Conservation (phyloP, 345 rosid genomes). For the Bruguiera parviflora region DNA sequence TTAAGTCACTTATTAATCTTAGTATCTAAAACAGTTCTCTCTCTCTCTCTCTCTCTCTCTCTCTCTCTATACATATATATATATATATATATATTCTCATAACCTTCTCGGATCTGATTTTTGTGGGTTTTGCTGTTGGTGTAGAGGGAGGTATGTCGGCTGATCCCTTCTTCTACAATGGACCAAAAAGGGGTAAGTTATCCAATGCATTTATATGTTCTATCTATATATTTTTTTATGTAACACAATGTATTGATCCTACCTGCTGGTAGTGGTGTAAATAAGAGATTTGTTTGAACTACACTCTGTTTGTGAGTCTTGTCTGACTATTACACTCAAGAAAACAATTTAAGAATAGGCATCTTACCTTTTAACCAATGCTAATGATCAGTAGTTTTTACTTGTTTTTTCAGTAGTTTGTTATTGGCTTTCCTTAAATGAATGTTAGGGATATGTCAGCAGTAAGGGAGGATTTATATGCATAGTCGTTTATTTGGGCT, state of each 20-base stretch:
- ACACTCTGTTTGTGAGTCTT: background rate
- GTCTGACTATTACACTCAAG: background rate
- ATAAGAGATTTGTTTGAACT: background rate
- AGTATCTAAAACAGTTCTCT: too few relatives aligned
- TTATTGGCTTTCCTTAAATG: background rate
- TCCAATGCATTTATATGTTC: slow-evolving; percentile 1
- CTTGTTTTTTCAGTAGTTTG: background rate
- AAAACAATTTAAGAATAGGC: background rate
- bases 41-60: too few relatives aligned
- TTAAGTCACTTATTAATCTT: too few relatives aligned
- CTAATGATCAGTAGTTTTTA: too few relatives aligned
- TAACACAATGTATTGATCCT: background rate
- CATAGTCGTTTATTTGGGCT: too few relatives aligned
- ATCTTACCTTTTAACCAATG: too few relatives aligned
- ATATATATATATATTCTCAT: too few relatives aligned
- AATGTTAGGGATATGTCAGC: too few relatives aligned
- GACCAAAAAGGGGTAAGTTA: slow-evolving; percentile 85
- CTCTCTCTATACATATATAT: too few relatives aligned
- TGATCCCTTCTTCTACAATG: slow-evolving; percentile 59
- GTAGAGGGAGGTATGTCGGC: slow-evolving; percentile 93
- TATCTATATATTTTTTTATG: background rate
- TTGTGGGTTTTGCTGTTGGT: slow-evolving; percentile 23
- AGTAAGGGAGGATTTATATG: too few relatives aligned
- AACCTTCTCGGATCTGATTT: background rate
- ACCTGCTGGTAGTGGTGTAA: slow-evolving; percentile 4